Evolutionary conservation across 192 early-diverging fungal species (phyloP).

Genomic region (Coemansia sp.): DNA sequence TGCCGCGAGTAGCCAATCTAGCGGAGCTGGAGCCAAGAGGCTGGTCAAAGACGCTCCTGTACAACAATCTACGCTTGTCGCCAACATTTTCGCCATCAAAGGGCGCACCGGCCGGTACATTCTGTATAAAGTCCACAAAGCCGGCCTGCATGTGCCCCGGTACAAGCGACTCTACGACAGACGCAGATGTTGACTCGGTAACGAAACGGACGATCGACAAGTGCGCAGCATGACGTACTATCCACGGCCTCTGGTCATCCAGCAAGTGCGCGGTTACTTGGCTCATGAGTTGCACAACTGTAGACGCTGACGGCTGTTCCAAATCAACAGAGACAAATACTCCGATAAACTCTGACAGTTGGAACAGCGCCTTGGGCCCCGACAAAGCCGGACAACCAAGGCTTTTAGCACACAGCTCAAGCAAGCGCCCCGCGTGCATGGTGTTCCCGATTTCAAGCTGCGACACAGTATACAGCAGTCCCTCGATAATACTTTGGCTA

Average conservation of each 20-base stretch:
- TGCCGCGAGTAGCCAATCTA: neutral
- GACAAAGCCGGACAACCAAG: constrained; percentile 3
- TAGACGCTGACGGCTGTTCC: neutral
- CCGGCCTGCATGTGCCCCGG: constrained; percentile 11
- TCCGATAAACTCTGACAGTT: constrained; percentile 22
- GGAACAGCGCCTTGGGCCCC: neutral
- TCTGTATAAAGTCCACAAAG: constrained; percentile 27
- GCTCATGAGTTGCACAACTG: neutral
- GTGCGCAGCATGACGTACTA: constrained; percentile 24
- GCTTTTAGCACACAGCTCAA: constrained; percentile 15
- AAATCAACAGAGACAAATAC: constrained; percentile 22
- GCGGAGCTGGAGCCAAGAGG: neutral
- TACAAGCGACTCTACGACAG: constrained; percentile 17
- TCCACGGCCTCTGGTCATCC: constrained; percentile 10
- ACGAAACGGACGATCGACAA: constrained; percentile 25
- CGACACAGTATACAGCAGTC: constrained; percentile 1
- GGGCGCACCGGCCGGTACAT: constrained; percentile 11
- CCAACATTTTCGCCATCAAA: neutral
- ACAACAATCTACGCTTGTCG: neutral
- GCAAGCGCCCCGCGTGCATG: constrained; percentile 1
- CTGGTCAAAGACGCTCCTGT: neutral
- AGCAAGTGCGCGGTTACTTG: constrained; percentile 21
- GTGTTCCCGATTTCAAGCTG: neutral
- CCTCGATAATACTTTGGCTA: neutral
- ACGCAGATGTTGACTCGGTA: constrained; percentile 15